Evolutionary conservation across 2,329 filamentous ascomycete genomes (phyloP).

Genomic region (Epichloe gansuensis): DNA sequence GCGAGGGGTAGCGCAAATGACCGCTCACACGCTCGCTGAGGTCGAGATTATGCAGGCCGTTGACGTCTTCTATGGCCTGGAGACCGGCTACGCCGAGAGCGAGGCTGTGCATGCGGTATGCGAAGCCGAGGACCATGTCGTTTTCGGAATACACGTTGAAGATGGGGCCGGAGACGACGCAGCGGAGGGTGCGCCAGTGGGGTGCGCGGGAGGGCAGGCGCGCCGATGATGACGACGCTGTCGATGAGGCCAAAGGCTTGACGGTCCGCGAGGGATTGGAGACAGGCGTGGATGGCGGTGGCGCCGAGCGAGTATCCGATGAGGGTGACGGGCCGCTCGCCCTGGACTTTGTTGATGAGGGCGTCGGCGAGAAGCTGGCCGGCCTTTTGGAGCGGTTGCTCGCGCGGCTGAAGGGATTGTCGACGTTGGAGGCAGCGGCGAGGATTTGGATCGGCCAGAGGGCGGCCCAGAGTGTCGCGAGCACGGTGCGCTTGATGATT

Average conservation of each 20-base stretch:
- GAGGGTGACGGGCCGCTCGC: conserved; percentile 68
- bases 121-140: conserved; percentile 75
- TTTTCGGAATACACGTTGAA: conserved; percentile 84
- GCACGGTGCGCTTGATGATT: conserved; percentile 60
- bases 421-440: conserved; percentile 54
- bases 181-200: conserved; percentile 66
- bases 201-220: conserved; percentile 55
- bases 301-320: conserved; percentile 76
- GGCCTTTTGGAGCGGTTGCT: conserved; percentile 70
- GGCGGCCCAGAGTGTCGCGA: conserved; percentile 55
- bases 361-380: conserved; percentile 72
- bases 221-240: conserved; percentile 69
- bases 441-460: conserved; percentile 59
- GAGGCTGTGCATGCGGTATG: conserved; percentile 75
- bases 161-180: conserved; percentile 67
- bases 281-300: conserved; percentile 69
- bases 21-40: conserved; percentile 40
- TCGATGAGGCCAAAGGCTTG: conserved; percentile 77
- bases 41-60: conserved; percentile 48
- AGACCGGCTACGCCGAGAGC: conserved; percentile 76
- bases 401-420: conserved; percentile 73
- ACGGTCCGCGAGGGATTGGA: conserved; percentile 63
- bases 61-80: conserved; percentile 56
- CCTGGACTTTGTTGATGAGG: conserved; percentile 68
- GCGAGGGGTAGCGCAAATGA: conserved; percentile 39